Evolutionary conservation across 495 filamentous ascomycete species (phyloP).

Genomic region (Xylaria intraflava): DNA sequence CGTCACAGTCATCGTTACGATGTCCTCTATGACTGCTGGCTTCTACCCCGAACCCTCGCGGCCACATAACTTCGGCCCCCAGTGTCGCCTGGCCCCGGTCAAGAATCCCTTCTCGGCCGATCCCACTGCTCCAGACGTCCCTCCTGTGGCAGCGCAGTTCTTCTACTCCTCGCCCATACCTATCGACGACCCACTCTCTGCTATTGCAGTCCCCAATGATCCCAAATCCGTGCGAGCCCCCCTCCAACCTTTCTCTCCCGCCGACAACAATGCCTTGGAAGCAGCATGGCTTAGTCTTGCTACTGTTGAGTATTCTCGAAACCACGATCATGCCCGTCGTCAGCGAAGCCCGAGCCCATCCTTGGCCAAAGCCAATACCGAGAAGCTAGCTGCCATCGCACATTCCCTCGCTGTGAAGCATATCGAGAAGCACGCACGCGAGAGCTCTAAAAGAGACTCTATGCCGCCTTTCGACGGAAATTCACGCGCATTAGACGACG

Average conservation of each 20-base stretch:
- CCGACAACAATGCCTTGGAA: constrained; percentile 68
- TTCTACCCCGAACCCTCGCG: constrained; percentile 14
- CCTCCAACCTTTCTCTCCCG: constrained; percentile 69
- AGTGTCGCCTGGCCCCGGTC: constrained; percentile 38
- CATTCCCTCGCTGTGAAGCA: constrained; percentile 33
- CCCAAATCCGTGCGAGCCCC: constrained; percentile 47
- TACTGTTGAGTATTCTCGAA: constrained; percentile 37
- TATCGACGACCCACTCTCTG: constrained; percentile 76
- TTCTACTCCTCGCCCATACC: constrained; percentile 73
- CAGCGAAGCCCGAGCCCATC: constrained; percentile 23
- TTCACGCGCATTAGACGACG: constrained; percentile 14
- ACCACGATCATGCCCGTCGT: constrained; percentile 30
- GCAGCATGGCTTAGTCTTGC: constrained; percentile 58
- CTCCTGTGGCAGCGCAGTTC: constrained; percentile 60
- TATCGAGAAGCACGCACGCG: constrained; percentile 26
- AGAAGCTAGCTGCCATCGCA: constrained; percentile 41
- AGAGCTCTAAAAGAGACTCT: constrained; percentile 23
- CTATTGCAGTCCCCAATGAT: constrained; percentile 46
- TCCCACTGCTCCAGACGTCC: constrained; percentile 38
- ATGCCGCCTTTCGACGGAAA: constrained; percentile 25
- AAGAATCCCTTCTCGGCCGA: constrained; percentile 20
- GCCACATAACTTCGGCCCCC: constrained; percentile 32
- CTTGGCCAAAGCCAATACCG: constrained; percentile 30
- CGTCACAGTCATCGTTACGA: constrained; percentile 7
- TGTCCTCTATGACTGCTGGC: constrained; percentile 12